These are phyloP conservation scores for Phragmites australis DNA, from an alignment of 176 grass and related monocot genomes.

Conservation along the genomic window DNA sequence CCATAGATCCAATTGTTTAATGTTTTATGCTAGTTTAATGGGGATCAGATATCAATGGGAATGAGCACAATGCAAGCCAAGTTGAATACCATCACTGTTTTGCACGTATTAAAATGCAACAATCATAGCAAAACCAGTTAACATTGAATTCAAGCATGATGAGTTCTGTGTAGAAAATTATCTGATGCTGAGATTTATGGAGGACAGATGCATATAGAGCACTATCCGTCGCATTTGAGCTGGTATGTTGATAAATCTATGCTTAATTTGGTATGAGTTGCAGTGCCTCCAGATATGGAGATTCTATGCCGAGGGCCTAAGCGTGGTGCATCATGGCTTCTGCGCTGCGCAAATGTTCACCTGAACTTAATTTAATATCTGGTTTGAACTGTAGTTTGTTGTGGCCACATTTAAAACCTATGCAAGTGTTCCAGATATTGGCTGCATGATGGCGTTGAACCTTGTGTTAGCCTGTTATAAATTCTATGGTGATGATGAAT, in stretches of 20 bases:
- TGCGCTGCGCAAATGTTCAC: neutral
- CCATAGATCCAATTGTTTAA: neutral
- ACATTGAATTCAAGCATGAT: neutral
- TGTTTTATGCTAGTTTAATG: slow-evolving; percentile 11
- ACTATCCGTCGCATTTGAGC: neutral
- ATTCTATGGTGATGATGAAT: neutral
- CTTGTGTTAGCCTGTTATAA: slow-evolving; percentile 10
- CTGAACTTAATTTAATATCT: slow-evolving; percentile 18
- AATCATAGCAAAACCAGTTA: neutral
- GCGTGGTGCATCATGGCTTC: neutral
- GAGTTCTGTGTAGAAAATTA: neutral
- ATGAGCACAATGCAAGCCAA: neutral
- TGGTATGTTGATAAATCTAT: slow-evolving; percentile 4
- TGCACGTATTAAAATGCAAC: neutral
- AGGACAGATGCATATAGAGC: neutral
- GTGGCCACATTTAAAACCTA: neutral
- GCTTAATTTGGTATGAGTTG: slow-evolving; percentile 23
- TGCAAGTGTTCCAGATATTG: slow-evolving; percentile 5
- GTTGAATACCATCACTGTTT: neutral
- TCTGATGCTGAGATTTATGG: neutral
- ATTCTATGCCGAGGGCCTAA: neutral
- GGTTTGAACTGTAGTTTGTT: slow-evolving; percentile 11
- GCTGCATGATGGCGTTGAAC: neutral
- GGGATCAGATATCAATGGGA: slow-evolving; percentile 1
- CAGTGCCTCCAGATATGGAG: slow-evolving; percentile 19